Conservation (phyloP, 345 rosid species). For the Murraya paniculata region DNA sequence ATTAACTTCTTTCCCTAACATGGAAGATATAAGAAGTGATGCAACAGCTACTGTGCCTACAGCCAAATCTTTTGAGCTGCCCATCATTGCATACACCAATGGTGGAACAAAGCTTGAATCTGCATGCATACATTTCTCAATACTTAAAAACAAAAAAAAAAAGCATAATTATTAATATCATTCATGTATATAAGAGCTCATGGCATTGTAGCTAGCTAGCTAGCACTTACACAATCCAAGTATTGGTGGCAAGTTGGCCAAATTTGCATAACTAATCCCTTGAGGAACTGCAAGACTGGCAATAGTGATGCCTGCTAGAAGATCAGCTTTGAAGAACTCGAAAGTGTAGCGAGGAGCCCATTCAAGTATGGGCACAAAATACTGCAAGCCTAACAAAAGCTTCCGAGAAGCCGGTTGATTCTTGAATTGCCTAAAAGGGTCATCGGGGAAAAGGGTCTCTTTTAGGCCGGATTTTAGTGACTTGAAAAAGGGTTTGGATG, state of each 20-base stretch:
- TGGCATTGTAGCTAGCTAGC: neutral
- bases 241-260: slow-evolving; percentile 89
- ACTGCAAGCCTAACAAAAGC: slow-evolving; percentile 57
- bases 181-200: neutral
- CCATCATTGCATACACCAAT: slow-evolving; percentile 88
- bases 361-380: slow-evolving; percentile 71
- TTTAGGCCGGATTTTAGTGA: slow-evolving; percentile 61
- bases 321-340: slow-evolving; percentile 69
- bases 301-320: slow-evolving; percentile 83
- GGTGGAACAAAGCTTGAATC: slow-evolving; percentile 98
- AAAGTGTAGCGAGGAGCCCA: slow-evolving; percentile 94
- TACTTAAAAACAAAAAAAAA: neutral
- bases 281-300: slow-evolving; percentile 98
- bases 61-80: slow-evolving; percentile 89
- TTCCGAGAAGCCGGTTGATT: slow-evolving; percentile 53
- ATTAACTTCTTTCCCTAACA: slow-evolving; percentile 70
- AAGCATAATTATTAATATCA: neutral
- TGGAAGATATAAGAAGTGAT: slow-evolving; percentile 67
- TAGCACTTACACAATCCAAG: slow-evolving; percentile 76
- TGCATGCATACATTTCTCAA: slow-evolving; percentile 17
- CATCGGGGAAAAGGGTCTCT: slow-evolving; percentile 92
- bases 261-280: slow-evolving; percentile 89
- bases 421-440: slow-evolving; percentile 82
- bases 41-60: slow-evolving; percentile 93
- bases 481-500: slow-evolving; percentile 62